These are phyloP conservation scores for Alternaria sp. DNA, from an alignment of 2,329 filamentous ascomycete species.

Conservation along the genomic window DNA sequence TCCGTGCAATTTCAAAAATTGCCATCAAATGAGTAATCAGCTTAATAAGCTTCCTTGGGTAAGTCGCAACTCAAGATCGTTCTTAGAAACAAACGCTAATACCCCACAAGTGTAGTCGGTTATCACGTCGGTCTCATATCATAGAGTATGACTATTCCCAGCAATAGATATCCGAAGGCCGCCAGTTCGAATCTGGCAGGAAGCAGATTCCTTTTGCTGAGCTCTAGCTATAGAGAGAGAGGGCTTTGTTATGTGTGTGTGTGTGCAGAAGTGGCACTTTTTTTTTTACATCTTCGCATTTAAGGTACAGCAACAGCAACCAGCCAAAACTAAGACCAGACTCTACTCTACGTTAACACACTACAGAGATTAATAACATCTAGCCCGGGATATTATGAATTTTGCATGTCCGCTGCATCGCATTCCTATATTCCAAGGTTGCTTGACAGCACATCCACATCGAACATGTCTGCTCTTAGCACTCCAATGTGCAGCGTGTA, in stretches of 20 bases:
- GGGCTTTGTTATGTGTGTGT: background rate
- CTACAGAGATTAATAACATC: background rate
- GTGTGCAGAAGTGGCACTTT: background rate
- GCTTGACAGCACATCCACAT: background rate
- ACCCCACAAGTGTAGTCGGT: conserved; percentile 39
- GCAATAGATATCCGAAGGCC: conserved; percentile 42
- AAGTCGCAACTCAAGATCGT: background rate
- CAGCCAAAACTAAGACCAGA: background rate
- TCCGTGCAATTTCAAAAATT: background rate
- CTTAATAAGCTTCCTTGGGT: background rate
- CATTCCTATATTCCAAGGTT: background rate
- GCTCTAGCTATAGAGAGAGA: background rate
- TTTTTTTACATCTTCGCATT: background rate
- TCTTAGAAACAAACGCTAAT: background rate
- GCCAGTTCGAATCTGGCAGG: conserved; percentile 47
- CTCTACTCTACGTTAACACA: background rate
- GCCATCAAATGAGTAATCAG: conserved; percentile 9
- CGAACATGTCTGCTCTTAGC: background rate
- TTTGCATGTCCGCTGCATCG: background rate
- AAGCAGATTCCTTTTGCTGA: conserved; percentile 24
- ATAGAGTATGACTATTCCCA: conserved; percentile 35
- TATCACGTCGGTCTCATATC: conserved; percentile 48
- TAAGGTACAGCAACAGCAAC: background rate
- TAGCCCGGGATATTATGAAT: background rate
- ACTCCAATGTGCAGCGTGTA: background rate